Evolutionary conservation across 805 yeast genomes (phyloP), one percentile per base, ranked within the genome.

Genomic region (Saccharomycopsis oosterbeekiorum): DNA sequence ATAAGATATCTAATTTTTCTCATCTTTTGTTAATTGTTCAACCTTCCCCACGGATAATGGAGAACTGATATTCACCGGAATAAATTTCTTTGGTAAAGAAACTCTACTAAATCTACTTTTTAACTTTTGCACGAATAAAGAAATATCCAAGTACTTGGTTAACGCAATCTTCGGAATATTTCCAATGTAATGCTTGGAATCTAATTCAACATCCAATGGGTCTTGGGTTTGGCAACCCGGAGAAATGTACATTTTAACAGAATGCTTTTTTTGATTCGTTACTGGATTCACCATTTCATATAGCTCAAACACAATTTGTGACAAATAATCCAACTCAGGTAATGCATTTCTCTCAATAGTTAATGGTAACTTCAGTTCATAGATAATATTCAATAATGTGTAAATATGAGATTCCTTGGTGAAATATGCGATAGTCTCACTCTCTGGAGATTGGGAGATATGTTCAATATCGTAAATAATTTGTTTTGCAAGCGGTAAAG

Each of bases 191-290:
- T 94, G 99, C 70, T 90, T 92, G 55, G 90, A 93, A 74, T 94
- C 99, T 56, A 94, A 78, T 73, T 93, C 97, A 55, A 96, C 96
- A 74, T 94, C 99, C 65, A 94, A 79, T 34, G 99, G 99, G 73
- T 93, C 97, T 69, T 91, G 96, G 0, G 98, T 92, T 74, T 94
- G 97, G 73, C 99, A 94, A 21, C 99, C 99, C 0, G 99, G 98
- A 4, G 97, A 88, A 67, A 94, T 79, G n/a, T 93, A 86, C 64
- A 94, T 79, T 69, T 98, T 81, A 60, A 94, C 87, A 4, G 97
- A 87, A 71, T 93, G 97, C 68, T 88, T 86, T 73, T 89, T 89
- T 59, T 83, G 84, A 14, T 24, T 24, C 5, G 56, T 26, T 10
- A 81, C 77, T 42, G 80, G 76, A 41, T 82, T 79, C 37, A 84